Base-by-base conservation (phyloP, 2,329 filamentous ascomycete species). In the Talaromyces sp. region DNA sequence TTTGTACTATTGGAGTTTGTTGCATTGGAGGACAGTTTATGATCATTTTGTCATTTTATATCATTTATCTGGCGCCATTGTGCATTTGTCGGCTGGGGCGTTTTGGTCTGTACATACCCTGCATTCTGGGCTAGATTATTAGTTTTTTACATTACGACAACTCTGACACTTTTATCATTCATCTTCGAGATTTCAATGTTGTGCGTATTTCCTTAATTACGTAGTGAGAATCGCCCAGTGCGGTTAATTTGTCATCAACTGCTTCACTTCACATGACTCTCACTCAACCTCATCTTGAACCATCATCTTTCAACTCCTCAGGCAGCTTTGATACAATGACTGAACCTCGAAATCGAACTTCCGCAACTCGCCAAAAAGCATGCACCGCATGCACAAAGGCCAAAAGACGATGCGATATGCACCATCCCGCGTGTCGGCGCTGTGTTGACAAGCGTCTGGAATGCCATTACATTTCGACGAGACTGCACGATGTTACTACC, bases 391-490 rank as follows among this genome's bases (percentile, higher is more conserved):
- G 59, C 56, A 61, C 52, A 29, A 61, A 58, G 26, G 51, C 55
- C 10, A 61, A 61, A 27, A 19, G 59, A 24, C 55, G 55, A 31
- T 61, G 59, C 56, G 59, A 61, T n/a, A 19, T 61, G 52, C 56
- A 54, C 7, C 59, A 61, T 52, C 59, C 59, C 12, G 57, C 59
- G 19, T 61, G 59, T 52, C 59, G 59, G n/a, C 59, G 59, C 26
- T 61, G 59, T 19, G 35, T 50, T 7, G 41, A 55, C 12, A 58
- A 38, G 31, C 43, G 51, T 2, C 46, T 50, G 5, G n/a, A 53
- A 14, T 61, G 59, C 27, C n/a, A 54, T 1, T 61, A 61, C 41
- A 24, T 56, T 11, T 61, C 59, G 24, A 61, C 59, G n/a, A 38
- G 56, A n/a, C 52, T 61, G 31, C 59, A 61, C 41, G 51, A 58